Evolutionary conservation across 768 basidiomycete species (phyloP).

Genomic region (Rubroboletus satanas): DNA sequence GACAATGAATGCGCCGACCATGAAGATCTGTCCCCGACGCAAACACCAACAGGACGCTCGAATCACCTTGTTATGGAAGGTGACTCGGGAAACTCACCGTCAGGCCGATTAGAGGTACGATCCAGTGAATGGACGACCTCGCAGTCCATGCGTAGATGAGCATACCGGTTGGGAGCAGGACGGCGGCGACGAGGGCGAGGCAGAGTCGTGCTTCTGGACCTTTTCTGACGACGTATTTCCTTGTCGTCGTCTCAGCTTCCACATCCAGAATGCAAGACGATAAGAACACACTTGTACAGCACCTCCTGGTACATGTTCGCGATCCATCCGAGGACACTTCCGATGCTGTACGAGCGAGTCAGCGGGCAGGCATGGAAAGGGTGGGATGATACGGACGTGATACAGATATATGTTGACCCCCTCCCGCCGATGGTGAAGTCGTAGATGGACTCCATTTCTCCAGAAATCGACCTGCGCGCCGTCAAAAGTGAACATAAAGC

Average conservation of each 20-base stretch:
- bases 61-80: neutral
- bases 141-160: constrained; percentile 74
- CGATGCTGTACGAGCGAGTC: constrained; percentile 40
- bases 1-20: constrained; percentile 49
- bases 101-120: constrained; percentile 35
- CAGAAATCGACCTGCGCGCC: constrained; percentile 46
- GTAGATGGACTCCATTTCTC: constrained; percentile 54
- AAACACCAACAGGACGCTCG: constrained; percentile 1
- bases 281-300: constrained; percentile 42
- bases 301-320: constrained; percentile 46
- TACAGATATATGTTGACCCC: constrained; percentile 56
- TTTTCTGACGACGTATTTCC: constrained; percentile 27
- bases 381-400: constrained; percentile 41
- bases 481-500: constrained; percentile 1
- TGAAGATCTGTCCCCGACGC: constrained; percentile 38
- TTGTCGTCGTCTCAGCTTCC: constrained; percentile 9
- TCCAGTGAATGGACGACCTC: constrained; percentile 54
- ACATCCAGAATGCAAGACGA: neutral
- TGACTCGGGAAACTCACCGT: constrained; percentile 15
- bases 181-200: constrained; percentile 48
- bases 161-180: constrained; percentile 57
- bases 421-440: constrained; percentile 55
- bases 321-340: constrained; percentile 46
- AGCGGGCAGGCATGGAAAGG: neutral
- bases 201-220: constrained; percentile 62